Evolutionary conservation across 2,329 filamentous ascomycete species (phyloP).

Genomic region (Aspergillus clavatus): DNA sequence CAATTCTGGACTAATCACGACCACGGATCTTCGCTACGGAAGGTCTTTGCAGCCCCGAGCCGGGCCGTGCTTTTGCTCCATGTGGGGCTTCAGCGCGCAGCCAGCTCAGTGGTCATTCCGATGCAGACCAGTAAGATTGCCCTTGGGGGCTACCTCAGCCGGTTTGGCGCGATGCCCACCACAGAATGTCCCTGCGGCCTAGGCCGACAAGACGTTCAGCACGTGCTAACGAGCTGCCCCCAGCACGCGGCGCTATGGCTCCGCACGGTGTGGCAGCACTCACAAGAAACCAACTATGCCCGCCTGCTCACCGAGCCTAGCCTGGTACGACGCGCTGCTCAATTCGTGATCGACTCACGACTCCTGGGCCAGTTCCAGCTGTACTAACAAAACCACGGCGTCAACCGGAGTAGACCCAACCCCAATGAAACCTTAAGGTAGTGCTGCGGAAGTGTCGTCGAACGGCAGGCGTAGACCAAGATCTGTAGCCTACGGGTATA

Average conservation of each 20-base stretch:
- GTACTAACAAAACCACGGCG: neutral
- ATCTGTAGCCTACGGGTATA: neutral
- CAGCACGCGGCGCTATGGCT: neutral
- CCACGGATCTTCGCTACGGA: too few relatives aligned
- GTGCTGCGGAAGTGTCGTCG: neutral
- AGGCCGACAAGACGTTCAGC: neutral
- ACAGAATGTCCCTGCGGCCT: too few relatives aligned
- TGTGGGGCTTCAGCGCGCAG: neutral
- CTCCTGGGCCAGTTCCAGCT: too few relatives aligned
- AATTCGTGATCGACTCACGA: too few relatives aligned
- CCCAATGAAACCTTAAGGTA: neutral
- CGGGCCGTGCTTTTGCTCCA: too few relatives aligned
- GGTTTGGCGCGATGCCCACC: neutral
- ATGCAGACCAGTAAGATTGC: conserved; percentile 4
- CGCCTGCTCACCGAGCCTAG: too few relatives aligned
- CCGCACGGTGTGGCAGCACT: neutral
- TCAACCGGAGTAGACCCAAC: neutral
- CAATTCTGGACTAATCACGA: too few relatives aligned
- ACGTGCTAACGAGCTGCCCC: neutral
- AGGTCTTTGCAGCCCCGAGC: too few relatives aligned
- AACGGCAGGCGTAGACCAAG: neutral
- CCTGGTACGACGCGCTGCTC: too few relatives aligned
- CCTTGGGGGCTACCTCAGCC: neutral
- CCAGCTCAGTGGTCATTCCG: neutral
- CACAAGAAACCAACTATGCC: too few relatives aligned